Conservation (phyloP, 116 monocot genomes). For the Posidonia oceanica region DNA sequence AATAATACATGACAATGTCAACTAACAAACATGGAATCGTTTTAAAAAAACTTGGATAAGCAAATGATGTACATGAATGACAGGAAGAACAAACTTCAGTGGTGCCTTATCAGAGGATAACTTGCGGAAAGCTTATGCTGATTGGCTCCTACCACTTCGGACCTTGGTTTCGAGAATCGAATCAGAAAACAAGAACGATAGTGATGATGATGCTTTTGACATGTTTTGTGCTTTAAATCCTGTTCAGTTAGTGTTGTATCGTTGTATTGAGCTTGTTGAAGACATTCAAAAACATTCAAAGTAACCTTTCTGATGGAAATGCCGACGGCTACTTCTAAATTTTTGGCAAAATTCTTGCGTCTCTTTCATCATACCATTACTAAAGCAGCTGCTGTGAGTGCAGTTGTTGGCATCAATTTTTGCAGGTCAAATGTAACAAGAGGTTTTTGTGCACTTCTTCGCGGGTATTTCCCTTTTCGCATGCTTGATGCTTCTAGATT, state of each 20-base stretch:
- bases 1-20: no score
- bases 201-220: slow-evolving; percentile 20
- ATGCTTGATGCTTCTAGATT: no score
- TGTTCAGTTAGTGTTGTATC: slow-evolving; percentile 62
- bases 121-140: slow-evolving; percentile 44
- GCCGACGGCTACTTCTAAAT: no score
- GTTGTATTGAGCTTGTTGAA: slow-evolving; percentile 59
- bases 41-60: background rate
- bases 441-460: no score
- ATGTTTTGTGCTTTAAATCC: slow-evolving; percentile 55
- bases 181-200: slow-evolving; percentile 28
- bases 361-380: no score
- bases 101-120: slow-evolving; percentile 23
- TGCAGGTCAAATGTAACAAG: no score
- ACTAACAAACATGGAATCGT: background rate
- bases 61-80: background rate
- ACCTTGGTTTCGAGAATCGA: slow-evolving; percentile 39
- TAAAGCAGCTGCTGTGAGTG: no score
- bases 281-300: background rate
- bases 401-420: no score
- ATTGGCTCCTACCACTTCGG: slow-evolving; percentile 80
- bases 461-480: no score
- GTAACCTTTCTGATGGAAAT: no score
- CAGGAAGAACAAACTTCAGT: slow-evolving; percentile 41
- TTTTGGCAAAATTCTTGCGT: no score